phyloP scores from a whole-genome alignment of 2,329 filamentous ascomycete genomes.

The Ophiostoma sp. region DNA sequence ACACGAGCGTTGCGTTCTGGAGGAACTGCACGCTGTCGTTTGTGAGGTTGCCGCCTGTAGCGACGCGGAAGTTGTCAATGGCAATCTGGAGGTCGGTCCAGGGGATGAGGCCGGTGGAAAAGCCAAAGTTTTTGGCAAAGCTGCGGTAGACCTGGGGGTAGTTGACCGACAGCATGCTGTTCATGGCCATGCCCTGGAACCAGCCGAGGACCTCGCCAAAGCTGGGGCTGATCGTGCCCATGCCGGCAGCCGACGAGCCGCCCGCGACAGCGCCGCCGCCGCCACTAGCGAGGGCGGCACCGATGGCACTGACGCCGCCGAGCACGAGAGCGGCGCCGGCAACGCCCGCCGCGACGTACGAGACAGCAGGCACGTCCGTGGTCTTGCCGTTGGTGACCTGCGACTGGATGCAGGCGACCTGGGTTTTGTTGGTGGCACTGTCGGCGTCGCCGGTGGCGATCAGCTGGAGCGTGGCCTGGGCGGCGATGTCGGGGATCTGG shows the following conservation, averaged over 20 bases:
- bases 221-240: conserved; percentile 67
- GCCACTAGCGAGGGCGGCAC: conserved; percentile 37
- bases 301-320: conserved; percentile 63
- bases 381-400: conserved; percentile 84
- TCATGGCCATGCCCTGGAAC: conserved; percentile 92
- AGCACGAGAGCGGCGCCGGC: conserved; percentile 76
- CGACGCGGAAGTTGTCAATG: conserved; percentile 76
- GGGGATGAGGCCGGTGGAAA: conserved; percentile 76
- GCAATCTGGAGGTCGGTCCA: conserved; percentile 73
- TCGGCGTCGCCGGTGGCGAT: conserved; percentile 47
- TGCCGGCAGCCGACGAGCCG: conserved; percentile 43
- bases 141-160: conserved; percentile 83
- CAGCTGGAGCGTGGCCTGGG: conserved; percentile 73
- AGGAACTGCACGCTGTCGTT: conserved; percentile 70
- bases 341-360: conserved; percentile 77
- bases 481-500: conserved; percentile 81
- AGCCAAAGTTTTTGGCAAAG: conserved; percentile 89
- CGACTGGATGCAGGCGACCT: conserved; percentile 77
- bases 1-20: conserved; percentile 68
- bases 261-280: conserved; percentile 47
- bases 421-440: conserved; percentile 26
- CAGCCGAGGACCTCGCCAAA: conserved; percentile 81
- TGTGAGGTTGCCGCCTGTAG: conserved; percentile 82
- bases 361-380: conserved; percentile 65
- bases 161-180: conserved; percentile 89